These are phyloP conservation scores for Syzygium aromaticum DNA, from an alignment of 345 rosid genomes.

Conservation along the genomic window DNA sequence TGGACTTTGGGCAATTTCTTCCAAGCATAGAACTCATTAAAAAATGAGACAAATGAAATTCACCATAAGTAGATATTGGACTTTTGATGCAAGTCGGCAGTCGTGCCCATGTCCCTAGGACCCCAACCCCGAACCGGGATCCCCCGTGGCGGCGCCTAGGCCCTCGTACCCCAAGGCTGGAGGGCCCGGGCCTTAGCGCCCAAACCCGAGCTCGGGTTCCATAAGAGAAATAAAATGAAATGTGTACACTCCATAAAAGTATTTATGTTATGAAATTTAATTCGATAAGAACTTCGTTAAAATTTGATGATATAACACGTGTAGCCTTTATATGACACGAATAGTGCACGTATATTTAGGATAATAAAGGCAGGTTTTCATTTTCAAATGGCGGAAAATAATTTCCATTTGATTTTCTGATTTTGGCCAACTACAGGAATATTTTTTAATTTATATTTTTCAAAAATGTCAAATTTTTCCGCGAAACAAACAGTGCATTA, in stretches of 20 bases:
- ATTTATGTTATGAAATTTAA: background rate
- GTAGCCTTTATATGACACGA: background rate
- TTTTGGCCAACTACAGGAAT: background rate
- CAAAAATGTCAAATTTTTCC: background rate
- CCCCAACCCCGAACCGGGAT: background rate
- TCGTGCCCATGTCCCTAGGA: background rate
- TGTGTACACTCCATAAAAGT: background rate
- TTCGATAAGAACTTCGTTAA: background rate
- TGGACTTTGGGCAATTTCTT: background rate
- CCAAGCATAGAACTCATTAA: background rate
- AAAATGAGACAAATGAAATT: background rate
- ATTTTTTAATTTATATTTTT: background rate
- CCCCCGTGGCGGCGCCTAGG: background rate
- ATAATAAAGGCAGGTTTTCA: background rate
- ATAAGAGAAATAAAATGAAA: background rate
- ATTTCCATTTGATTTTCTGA: background rate
- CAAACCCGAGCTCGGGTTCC: background rate
- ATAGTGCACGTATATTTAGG: background rate
- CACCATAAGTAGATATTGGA: background rate
- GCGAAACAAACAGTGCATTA: background rate
- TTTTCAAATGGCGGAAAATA: background rate
- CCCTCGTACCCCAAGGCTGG: background rate
- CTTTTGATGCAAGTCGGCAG: background rate
- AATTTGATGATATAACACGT: background rate
- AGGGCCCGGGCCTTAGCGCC: background rate